These are phyloP conservation scores for Metarhizium sp. DNA, from an alignment of 2,329 filamentous ascomycete genomes.

Conservation along the genomic window DNA sequence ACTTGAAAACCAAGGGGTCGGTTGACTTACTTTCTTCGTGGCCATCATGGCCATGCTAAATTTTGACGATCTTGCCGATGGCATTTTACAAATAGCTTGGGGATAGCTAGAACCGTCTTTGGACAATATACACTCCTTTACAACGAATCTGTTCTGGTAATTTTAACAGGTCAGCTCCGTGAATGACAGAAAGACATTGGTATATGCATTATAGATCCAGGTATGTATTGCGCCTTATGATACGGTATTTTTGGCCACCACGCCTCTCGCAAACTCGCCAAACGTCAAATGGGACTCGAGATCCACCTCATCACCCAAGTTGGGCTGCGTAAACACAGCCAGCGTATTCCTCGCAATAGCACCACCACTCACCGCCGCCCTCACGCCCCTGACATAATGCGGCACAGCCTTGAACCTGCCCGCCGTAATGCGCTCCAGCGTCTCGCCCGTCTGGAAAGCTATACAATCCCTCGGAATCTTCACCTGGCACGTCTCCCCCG, in stretches of 20 bases:
- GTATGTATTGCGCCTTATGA: constrained; percentile 9
- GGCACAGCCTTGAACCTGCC: constrained; percentile 90
- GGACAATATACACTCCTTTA: neutral
- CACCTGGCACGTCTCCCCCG: constrained; percentile 78
- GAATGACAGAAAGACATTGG: too few species aligned
- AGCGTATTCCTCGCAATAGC: constrained; percentile 74
- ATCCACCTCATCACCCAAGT: constrained; percentile 72
- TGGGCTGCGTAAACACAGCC: constrained; percentile 95
- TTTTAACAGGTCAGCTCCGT: too few species aligned
- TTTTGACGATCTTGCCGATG: neutral
- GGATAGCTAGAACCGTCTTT: neutral
- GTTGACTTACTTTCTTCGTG: neutral
- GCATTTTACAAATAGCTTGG: neutral
- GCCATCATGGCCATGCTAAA: neutral
- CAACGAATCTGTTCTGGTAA: neutral
- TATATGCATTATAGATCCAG: neutral
- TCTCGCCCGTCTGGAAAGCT: constrained; percentile 92
- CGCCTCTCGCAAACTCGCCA: constrained; percentile 61
- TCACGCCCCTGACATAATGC: constrained; percentile 81
- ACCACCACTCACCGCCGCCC: constrained; percentile 39
- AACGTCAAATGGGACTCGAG: constrained; percentile 57
- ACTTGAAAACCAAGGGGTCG: neutral
- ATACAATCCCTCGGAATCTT: constrained; percentile 85
- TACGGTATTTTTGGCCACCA: constrained; percentile 52
- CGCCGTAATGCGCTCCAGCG: constrained; percentile 81